Evolutionary conservation across 1,284 basidiomycete species (phyloP).

Genomic region (Trichosporon asahii): DNA sequence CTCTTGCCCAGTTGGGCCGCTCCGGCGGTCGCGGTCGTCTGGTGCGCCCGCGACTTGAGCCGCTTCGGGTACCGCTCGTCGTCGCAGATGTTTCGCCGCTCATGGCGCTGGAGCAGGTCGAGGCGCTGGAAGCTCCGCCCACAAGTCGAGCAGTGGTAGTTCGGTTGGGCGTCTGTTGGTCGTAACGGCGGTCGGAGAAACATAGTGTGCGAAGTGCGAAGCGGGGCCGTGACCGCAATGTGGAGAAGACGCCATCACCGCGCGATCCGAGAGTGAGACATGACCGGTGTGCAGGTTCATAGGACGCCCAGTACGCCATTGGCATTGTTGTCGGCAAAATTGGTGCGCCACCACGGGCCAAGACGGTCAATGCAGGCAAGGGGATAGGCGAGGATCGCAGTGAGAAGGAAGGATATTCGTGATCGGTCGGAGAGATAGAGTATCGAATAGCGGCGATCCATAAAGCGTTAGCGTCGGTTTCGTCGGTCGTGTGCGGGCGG

Average conservation of each 20-base stretch:
- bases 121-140: conserved; percentile 24
- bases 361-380: conserved; percentile 1
- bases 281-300: neutral
- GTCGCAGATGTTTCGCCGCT: conserved; percentile 41
- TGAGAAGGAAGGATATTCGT: neutral
- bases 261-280: neutral
- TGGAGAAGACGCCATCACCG: neutral
- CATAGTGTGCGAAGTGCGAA: neutral
- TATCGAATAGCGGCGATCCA: neutral
- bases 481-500: neutral
- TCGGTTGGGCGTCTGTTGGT: conserved; percentile 32
- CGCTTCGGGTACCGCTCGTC: conserved; percentile 26
- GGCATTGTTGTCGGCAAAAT: neutral
- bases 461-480: neutral
- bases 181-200: neutral
- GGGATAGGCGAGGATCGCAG: conserved; percentile 9
- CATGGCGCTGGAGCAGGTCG: conserved; percentile 25
- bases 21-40: neutral
- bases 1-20: neutral
- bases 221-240: neutral
- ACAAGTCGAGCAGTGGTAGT: conserved; percentile 35
- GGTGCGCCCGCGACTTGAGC: conserved; percentile 3
- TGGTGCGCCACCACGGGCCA: conserved; percentile 5
- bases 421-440: neutral
- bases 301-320: neutral